Conservation (phyloP, 176 grass and related monocot genomes). For the Zea luxurians region DNA sequence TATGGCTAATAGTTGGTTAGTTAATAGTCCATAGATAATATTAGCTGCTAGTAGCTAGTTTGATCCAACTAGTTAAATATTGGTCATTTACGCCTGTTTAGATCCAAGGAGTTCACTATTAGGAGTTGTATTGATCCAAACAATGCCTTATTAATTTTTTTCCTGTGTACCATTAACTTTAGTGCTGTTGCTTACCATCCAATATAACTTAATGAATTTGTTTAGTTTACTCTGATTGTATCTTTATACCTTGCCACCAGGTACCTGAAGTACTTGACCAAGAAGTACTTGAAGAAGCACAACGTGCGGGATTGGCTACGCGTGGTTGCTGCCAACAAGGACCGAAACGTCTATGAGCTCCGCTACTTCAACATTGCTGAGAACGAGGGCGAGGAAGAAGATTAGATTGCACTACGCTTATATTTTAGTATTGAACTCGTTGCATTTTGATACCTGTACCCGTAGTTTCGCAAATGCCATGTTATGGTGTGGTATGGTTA, state of each 20-base stretch:
- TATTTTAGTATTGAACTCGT: conserved; percentile 44
- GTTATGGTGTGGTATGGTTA: conserved; percentile 35
- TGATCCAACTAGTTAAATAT: too few relatives aligned
- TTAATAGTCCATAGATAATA: too few relatives aligned
- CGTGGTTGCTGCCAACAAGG: conserved; percentile 85
- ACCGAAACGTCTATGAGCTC: conserved; percentile 66
- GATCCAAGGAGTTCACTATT: background rate
- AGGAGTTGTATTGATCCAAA: too few relatives aligned
- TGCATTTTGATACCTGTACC: conserved; percentile 48
- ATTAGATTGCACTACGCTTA: conserved; percentile 43
- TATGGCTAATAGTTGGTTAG: too few relatives aligned
- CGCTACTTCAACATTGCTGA: conserved; percentile 89
- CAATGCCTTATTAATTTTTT: background rate
- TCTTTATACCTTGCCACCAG: conserved; percentile 20
- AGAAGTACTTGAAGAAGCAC: conserved; percentile 97
- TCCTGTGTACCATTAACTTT: background rate
- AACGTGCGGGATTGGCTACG: conserved; percentile 87
- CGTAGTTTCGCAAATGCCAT: conserved; percentile 26
- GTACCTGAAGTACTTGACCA: conserved; percentile 91
- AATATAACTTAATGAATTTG: background rate
- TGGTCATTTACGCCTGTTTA: background rate
- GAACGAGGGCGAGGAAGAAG: conserved; percentile 91
- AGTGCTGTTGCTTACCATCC: background rate
- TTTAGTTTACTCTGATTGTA: conserved; percentile 4
- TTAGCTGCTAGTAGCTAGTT: too few relatives aligned